Evolutionary conservation across 2,329 filamentous ascomycete species (phyloP), one percentile per base, ranked within the genome.

Genomic region (Beauveria rudraprayagi): DNA sequence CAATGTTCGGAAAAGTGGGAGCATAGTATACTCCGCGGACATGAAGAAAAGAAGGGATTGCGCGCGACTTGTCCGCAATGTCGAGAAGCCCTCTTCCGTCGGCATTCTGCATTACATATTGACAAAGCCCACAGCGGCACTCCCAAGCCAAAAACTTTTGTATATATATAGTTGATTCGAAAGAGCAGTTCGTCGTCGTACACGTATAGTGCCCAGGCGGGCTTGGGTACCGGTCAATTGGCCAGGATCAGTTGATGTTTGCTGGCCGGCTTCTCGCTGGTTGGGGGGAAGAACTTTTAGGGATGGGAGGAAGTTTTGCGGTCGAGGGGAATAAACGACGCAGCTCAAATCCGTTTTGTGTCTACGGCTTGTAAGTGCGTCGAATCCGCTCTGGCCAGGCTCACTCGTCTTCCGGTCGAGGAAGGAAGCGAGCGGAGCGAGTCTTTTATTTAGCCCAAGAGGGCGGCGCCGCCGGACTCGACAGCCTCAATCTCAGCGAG

Each of bases 401-500:
- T 52, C 56, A 28, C 56, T 59, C 22, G 24, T 59, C 24, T 37
- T 26, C 17, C 47, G 9, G 11, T 17, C 22, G 24, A n/a, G 30
- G 37, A 17, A 22, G 47, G 24, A 47, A 52, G 48, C 50, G 50
- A 54, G 57, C 57, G 24, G 22, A 19, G 40, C 10, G 43, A 11
- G n/a, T 28, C 4, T 16, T 30, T 63, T 28, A 62, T 66, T 70
- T 73, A 83, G 64, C 78, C 77, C 65, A 81, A 75, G 61, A 80
- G 72, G 41, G 81, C 76, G 40, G 93, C 94, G 61, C 94, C 94
- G 60, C 92, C 94, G 61, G 91, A 94, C 84, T 97, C 92, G 70
- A 99, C 84, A 24, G 92, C 92, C 75, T 97, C 94, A 63, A 99
- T 99, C 83, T 99, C 94, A 48, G 87, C 86, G 67, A 87, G 76